Percentiles rank a stretch among this genome's conserved stretches.
Evolutionary conservation across 768 basidiomycete species (phyloP).

Genomic region (Tricholomella constricta): DNA sequence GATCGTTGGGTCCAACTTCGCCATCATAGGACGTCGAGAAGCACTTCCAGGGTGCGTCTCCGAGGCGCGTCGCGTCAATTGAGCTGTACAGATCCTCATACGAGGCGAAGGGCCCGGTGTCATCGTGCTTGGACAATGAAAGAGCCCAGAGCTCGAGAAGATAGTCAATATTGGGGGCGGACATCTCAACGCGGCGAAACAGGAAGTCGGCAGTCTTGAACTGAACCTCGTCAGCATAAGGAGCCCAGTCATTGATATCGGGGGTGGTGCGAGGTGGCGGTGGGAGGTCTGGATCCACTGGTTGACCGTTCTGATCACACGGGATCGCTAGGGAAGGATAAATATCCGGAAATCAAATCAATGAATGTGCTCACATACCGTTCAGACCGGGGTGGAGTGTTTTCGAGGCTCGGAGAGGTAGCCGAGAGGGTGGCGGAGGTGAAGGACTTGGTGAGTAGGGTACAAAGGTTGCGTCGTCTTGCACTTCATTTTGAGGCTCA

Average conservation of each 20-base stretch:
- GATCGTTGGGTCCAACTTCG: slow-evolving; percentile 10
- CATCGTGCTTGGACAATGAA: slow-evolving; percentile 12
- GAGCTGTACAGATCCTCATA: slow-evolving; percentile 23
- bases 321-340: neutral
- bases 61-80: slow-evolving; percentile 25
- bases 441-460: neutral
- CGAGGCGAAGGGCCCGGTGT: slow-evolving; percentile 18
- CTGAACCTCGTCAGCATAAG: slow-evolving; percentile 10
- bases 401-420: neutral
- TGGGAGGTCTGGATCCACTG: neutral
- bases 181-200: slow-evolving; percentile 19
- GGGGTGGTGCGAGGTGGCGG: neutral
- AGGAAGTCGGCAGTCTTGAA: slow-evolving; percentile 24
- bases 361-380: neutral
- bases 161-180: slow-evolving; percentile 10
- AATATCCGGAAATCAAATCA: neutral
- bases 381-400: slow-evolving; percentile 1
- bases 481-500: neutral
- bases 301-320: slow-evolving; percentile 10
- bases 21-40: neutral
- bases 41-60: slow-evolving; percentile 13
- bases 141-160: slow-evolving; percentile 19
- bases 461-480: neutral
- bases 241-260: slow-evolving; percentile 18
- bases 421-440: neutral